Conservation (phyloP, 2,329 filamentous ascomycete genomes). For the Ceratocystis harringtonii region DNA sequence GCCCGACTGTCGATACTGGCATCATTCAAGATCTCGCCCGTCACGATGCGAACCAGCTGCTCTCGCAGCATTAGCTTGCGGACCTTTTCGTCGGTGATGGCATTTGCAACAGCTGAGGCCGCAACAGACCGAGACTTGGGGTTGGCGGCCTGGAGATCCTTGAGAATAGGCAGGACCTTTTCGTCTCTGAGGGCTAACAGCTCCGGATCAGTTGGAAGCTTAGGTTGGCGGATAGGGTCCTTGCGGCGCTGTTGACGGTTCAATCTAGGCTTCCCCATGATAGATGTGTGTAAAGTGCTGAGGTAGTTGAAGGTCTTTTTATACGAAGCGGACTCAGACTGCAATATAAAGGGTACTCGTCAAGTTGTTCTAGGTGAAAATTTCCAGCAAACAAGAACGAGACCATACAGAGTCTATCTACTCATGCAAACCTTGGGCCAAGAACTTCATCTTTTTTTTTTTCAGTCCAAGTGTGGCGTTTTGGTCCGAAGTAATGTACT, state of each 20-base stretch:
- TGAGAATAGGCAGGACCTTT: slow-evolving; percentile 48
- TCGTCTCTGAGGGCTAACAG: slow-evolving; percentile 46
- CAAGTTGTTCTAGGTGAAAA: neutral
- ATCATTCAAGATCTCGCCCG: slow-evolving; percentile 51
- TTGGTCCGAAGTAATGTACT: neutral
- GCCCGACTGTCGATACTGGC: slow-evolving; percentile 46
- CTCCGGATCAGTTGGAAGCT: slow-evolving; percentile 47
- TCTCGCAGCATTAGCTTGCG: slow-evolving; percentile 51
- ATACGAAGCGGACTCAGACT: neutral
- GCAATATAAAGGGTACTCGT: neutral
- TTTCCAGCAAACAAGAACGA: slow-evolving; percentile 1
- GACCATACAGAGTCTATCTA: neutral
- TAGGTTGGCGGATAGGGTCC: slow-evolving; percentile 44
- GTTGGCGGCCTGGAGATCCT: slow-evolving; percentile 43
- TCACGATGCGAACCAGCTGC: slow-evolving; percentile 47
- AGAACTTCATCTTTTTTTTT: slow-evolving; percentile 2
- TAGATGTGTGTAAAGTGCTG: slow-evolving; percentile 6
- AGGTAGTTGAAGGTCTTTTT: neutral
- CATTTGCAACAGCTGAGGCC: slow-evolving; percentile 43
- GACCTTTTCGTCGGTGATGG: slow-evolving; percentile 45
- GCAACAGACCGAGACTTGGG: slow-evolving; percentile 44
- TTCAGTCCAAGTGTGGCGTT: neutral
- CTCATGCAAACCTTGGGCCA: neutral
- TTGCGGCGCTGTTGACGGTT: slow-evolving; percentile 35
- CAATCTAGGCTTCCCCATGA: slow-evolving; percentile 46